phyloP scores from a whole-genome alignment of 495 filamentous ascomycete genomes.

The Emericellopsis terricola region DNA sequence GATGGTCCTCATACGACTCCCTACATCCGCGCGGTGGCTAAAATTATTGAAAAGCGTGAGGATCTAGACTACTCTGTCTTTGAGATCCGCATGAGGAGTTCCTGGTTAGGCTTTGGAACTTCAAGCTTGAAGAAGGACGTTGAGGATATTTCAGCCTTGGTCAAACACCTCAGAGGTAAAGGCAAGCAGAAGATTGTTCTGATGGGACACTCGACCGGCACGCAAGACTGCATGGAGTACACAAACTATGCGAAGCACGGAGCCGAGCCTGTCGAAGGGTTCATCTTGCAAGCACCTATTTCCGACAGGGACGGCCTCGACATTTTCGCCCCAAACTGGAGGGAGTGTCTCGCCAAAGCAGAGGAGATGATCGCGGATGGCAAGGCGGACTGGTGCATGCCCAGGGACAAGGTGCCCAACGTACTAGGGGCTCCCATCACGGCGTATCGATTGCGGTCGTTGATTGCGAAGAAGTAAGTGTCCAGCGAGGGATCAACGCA shows the following conservation, averaged over 20 bases:
- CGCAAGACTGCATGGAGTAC: constrained; percentile 64
- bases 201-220: constrained; percentile 75
- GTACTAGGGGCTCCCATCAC: constrained; percentile 41
- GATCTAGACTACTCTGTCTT: constrained; percentile 18
- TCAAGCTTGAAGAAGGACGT: constrained; percentile 51
- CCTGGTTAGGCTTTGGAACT: constrained; percentile 60
- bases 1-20: constrained; percentile 62
- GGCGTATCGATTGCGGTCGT: constrained; percentile 48
- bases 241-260: constrained; percentile 13
- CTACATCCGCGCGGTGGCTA: constrained; percentile 43
- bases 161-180: constrained; percentile 44
- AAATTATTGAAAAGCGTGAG: constrained; percentile 35
- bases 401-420: constrained; percentile 23
- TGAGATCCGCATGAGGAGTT: constrained; percentile 23
- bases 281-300: constrained; percentile 66
- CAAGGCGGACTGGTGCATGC: constrained; percentile 38
- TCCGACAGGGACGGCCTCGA: constrained; percentile 56
- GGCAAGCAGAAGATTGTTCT: constrained; percentile 48
- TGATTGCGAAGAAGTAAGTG: constrained; percentile 37
- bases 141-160: constrained; percentile 49
- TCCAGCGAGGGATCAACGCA: background rate
- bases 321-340: constrained; percentile 23
- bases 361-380: constrained; percentile 32
- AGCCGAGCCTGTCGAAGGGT: constrained; percentile 47
- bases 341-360: constrained; percentile 33